Conservation (phyloP, 1,284 basidiomycete species). For the Heterobasidion irregulare region DNA sequence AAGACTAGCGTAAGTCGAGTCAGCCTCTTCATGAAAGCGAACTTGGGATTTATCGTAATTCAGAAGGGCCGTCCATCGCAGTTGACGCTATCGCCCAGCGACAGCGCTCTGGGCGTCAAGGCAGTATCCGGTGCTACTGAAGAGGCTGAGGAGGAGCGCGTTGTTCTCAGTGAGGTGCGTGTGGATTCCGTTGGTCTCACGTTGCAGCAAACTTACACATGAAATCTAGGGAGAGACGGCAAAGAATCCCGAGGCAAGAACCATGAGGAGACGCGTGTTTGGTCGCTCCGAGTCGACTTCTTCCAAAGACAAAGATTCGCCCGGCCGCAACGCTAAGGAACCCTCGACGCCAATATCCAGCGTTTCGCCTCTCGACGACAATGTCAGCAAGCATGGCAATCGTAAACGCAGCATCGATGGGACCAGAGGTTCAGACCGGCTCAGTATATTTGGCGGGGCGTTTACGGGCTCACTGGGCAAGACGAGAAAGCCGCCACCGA, state of each 20-base stretch:
- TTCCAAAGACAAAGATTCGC: slow-evolving; percentile 21
- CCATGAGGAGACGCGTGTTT: slow-evolving; percentile 40
- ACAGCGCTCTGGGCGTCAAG: slow-evolving; percentile 40
- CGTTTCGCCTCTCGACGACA: slow-evolving; percentile 17
- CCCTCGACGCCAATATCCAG: slow-evolving; percentile 25
- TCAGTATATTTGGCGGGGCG: slow-evolving; percentile 69
- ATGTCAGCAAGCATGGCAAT: slow-evolving; percentile 28
- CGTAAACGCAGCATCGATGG: slow-evolving; percentile 43
- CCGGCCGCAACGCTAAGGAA: slow-evolving; percentile 14
- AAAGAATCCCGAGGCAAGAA: slow-evolving; percentile 1
- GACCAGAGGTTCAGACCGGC: slow-evolving; percentile 45
- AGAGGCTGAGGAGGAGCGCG: slow-evolving; percentile 41
- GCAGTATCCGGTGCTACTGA: slow-evolving; percentile 25
- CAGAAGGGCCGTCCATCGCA: slow-evolving; percentile 33
- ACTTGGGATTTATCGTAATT: neutral
- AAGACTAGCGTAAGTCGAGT: no score
- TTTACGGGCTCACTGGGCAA: slow-evolving; percentile 53
- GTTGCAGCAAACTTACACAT: slow-evolving; percentile 5
- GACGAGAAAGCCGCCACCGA: slow-evolving; percentile 73
- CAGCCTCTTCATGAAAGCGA: neutral
- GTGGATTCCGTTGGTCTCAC: neutral
- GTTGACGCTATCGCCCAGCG: slow-evolving; percentile 51
- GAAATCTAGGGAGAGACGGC: neutral
- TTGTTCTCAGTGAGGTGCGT: slow-evolving; percentile 60
- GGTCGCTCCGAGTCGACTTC: slow-evolving; percentile 35